These are phyloP conservation scores for Colletotrichum endophyticum DNA, from an alignment of 2,329 filamentous ascomycete genomes.

Conservation along the genomic window DNA sequence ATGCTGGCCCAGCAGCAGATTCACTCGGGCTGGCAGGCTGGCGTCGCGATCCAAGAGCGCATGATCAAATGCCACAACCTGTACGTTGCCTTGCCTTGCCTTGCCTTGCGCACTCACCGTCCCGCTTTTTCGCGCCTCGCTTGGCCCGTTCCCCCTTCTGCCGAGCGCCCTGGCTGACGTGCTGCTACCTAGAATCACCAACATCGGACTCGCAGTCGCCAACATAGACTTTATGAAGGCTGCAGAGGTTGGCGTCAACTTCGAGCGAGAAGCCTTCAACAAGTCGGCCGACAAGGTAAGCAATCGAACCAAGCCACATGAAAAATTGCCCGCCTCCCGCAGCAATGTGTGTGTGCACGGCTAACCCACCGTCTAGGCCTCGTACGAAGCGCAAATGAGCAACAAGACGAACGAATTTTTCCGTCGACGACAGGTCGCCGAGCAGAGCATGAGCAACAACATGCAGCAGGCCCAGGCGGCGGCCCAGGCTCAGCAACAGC, in stretches of 20 bases:
- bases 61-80: constrained; percentile 47
- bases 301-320: not conserved
- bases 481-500: constrained; percentile 44
- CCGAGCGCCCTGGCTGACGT: constrained; percentile 11
- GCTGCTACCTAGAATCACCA: constrained; percentile 48
- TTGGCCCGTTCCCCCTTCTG: not conserved
- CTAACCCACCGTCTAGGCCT: constrained; percentile 37
- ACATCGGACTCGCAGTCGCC: constrained; percentile 51
- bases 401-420: constrained; percentile 54
- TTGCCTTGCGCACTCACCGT: not conserved
- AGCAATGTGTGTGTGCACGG: not conserved
- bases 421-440: constrained; percentile 55
- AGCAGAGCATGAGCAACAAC: constrained; percentile 53
- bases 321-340: constrained; percentile 17
- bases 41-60: constrained; percentile 41
- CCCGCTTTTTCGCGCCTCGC: not conserved
- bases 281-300: constrained; percentile 54
- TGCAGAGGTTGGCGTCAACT: constrained; percentile 45
- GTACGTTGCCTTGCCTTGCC: constrained; percentile 32
- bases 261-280: constrained; percentile 53
- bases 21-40: constrained; percentile 44
- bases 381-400: constrained; percentile 54
- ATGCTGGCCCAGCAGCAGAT: constrained; percentile 37
- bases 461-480: constrained; percentile 52
- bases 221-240: constrained; percentile 45